phyloP scores from a whole-genome alignment of 2,329 filamentous ascomycete genomes.

The Paraconiothyrium brasiliense region DNA sequence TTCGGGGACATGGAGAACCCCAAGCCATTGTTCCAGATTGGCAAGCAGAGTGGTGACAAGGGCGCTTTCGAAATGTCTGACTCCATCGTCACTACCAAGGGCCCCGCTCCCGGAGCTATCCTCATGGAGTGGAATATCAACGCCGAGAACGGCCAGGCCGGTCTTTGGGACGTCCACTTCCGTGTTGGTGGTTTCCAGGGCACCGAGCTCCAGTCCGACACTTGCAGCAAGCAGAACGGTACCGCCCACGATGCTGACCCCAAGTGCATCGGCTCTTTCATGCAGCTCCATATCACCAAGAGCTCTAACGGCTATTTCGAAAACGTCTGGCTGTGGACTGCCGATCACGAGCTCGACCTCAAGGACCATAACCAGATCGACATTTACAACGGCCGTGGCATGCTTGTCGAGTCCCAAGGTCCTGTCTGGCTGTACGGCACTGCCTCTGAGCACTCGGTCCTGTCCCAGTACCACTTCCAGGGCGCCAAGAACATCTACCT shows the following conservation, averaged over 20 bases:
- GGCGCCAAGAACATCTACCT: constrained; percentile 69
- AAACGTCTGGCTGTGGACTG: constrained; percentile 90
- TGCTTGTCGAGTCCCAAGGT: constrained; percentile 79
- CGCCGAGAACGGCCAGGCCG: constrained; percentile 72
- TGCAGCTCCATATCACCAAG: constrained; percentile 66
- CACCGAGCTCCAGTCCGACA: constrained; percentile 81
- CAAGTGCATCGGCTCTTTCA: constrained; percentile 77
- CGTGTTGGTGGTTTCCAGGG: constrained; percentile 88
- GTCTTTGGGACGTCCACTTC: constrained; percentile 96
- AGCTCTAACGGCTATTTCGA: constrained; percentile 78
- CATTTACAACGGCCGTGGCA: constrained; percentile 87
- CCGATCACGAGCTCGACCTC: constrained; percentile 87
- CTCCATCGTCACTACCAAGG: constrained; percentile 83
- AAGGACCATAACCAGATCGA: constrained; percentile 77
- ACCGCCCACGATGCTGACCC: constrained; percentile 68
- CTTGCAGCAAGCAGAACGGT: constrained; percentile 79
- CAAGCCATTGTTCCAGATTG: constrained; percentile 85
- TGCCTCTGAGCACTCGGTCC: constrained; percentile 70
- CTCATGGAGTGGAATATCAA: constrained; percentile 92
- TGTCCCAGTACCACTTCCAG: constrained; percentile 77
- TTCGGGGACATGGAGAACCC: constrained; percentile 82
- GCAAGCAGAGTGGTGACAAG: constrained; percentile 73
- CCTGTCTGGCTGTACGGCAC: constrained; percentile 79
- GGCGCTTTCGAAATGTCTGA: constrained; percentile 89
- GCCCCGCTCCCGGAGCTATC: constrained; percentile 85